These are phyloP conservation scores for Macadamia integrifolia DNA, from an alignment of 164 flowering plant species.

Conservation along the genomic window DNA sequence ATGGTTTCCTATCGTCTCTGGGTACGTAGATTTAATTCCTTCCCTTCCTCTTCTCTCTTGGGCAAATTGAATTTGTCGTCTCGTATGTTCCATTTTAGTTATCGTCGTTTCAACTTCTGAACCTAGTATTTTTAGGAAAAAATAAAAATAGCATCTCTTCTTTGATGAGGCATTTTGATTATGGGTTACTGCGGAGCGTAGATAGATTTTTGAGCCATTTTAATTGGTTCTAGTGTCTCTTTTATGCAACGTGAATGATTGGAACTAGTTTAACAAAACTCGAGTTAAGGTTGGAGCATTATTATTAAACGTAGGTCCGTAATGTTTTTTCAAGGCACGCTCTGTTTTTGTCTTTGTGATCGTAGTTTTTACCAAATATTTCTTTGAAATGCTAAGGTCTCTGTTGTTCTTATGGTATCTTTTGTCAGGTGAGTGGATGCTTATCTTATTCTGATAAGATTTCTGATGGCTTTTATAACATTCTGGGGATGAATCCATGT, in stretches of 20 bases:
- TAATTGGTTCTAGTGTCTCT: neutral
- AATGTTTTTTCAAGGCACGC: neutral
- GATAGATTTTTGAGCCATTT: neutral
- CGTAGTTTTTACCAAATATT: neutral
- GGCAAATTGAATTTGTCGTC: neutral
- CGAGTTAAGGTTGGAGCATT: neutral
- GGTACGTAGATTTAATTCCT: slow-evolving; percentile 33
- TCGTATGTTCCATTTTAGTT: neutral
- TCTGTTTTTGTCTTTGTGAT: neutral
- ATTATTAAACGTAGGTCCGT: neutral
- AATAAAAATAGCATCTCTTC: no score
- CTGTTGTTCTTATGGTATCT: neutral
- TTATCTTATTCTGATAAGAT: slow-evolving; percentile 85
- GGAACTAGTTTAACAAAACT: neutral
- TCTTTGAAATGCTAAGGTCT: neutral
- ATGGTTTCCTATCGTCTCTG: slow-evolving; percentile 77
- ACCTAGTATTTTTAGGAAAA: neutral
- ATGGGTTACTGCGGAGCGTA: neutral
- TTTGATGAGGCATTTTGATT: no score
- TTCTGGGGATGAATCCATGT: slow-evolving; percentile 90
- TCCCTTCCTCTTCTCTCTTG: neutral
- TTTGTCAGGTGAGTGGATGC: slow-evolving; percentile 77
- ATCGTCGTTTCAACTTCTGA: neutral
- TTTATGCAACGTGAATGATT: neutral
- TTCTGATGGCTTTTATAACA: slow-evolving; percentile 89